Percentiles rank a stretch among this genome's conserved stretches.
Evolutionary conservation across 2,329 filamentous ascomycete species (phyloP).

Genomic region (Massarina eburnea): DNA sequence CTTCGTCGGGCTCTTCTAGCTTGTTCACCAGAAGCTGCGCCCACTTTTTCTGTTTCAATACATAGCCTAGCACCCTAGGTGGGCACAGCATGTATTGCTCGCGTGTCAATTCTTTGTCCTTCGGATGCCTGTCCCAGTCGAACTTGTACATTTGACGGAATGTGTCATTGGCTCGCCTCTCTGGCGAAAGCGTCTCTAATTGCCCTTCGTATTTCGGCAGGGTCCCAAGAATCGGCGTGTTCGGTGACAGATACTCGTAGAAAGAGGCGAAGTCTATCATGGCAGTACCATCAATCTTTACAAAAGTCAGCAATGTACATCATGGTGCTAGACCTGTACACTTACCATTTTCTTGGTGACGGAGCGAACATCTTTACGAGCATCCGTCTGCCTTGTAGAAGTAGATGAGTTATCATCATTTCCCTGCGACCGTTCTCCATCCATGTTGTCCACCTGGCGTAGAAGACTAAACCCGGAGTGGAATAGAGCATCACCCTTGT

Average conservation of each 20-base stretch:
- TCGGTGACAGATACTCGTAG: constrained; percentile 4
- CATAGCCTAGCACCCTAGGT: constrained; percentile 22
- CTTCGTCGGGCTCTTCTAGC: neutral
- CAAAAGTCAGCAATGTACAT: neutral
- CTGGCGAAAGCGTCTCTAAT: neutral
- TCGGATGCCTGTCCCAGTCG: constrained; percentile 25
- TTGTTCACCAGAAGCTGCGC: constrained; percentile 6
- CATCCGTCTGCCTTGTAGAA: neutral
- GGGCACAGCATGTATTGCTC: constrained; percentile 47
- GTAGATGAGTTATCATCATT: neutral
- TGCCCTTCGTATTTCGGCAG: neutral
- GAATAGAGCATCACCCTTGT: constrained; percentile 4
- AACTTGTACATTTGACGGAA: constrained; percentile 45
- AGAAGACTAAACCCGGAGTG: constrained; percentile 3
- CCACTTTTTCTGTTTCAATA: constrained; percentile 9
- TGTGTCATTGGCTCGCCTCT: constrained; percentile 1
- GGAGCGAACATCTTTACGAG: neutral
- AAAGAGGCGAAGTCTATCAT: constrained; percentile 8
- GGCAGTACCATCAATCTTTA: constrained; percentile 2
- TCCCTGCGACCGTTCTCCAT: neutral
- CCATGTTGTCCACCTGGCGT: neutral
- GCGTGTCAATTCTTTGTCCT: neutral
- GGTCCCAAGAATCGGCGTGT: constrained; percentile 5
- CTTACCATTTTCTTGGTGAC: constrained; percentile 1
- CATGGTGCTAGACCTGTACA: neutral